These are phyloP conservation scores for Eimeria acervulina DNA, from an alignment of 169 alveolate genomes.

Conservation along the genomic window DNA sequence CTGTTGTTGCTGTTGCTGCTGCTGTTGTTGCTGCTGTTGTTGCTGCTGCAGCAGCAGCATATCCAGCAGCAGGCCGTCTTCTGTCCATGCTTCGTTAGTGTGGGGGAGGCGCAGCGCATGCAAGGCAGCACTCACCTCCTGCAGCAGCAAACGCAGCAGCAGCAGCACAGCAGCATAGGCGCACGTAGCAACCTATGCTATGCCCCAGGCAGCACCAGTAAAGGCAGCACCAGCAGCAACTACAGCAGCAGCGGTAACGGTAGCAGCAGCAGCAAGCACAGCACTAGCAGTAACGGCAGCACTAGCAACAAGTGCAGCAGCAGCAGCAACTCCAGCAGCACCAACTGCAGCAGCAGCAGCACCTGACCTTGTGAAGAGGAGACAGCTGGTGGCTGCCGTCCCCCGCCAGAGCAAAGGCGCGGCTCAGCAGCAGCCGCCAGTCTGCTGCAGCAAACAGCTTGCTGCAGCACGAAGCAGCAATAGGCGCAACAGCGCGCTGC, in stretches of 20 bases:
- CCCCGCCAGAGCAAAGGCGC: not conserved
- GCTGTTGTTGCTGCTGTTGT: slow-evolving; percentile 6
- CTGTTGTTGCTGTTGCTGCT: slow-evolving; percentile 20
- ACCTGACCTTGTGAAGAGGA: slow-evolving; percentile 19
- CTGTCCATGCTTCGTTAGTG: slow-evolving; percentile 27
- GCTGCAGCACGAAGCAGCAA: slow-evolving; percentile 35
- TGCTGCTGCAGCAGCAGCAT: slow-evolving; percentile 56
- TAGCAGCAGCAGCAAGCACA: too few species aligned
- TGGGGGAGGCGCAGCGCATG: not conserved
- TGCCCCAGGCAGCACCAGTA: not conserved
- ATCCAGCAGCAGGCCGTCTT: slow-evolving; percentile 42
- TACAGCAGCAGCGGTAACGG: too few species aligned
- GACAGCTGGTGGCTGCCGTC: slow-evolving; percentile 57
- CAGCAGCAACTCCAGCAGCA: not conserved
- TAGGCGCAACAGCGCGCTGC: not conserved
- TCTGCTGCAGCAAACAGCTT: slow-evolving; percentile 29
- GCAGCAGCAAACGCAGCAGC: slow-evolving; percentile 66
- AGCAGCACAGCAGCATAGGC: slow-evolving; percentile 16
- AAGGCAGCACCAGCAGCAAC: too few species aligned
- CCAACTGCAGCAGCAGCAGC: not conserved
- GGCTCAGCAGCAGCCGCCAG: slow-evolving; percentile 40
- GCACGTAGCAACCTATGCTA: not conserved
- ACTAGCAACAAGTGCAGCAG: not conserved
- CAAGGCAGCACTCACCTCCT: slow-evolving; percentile 47
- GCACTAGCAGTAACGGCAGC: not conserved